Evolutionary conservation across 192 early-diverging fungal genomes (phyloP).

Genomic region (Backusella westeae): DNA sequence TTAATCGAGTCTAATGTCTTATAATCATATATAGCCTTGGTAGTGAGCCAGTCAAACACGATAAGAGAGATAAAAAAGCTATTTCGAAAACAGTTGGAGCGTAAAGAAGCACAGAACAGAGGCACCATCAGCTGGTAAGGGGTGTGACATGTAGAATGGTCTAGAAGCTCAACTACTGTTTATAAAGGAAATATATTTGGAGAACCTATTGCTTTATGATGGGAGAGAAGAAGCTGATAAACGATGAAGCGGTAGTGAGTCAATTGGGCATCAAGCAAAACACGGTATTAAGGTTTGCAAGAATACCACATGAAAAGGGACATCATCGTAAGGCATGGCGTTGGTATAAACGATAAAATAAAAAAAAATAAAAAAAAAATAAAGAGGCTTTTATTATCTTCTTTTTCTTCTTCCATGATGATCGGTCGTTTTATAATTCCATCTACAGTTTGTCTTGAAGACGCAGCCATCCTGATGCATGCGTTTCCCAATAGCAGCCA

Average conservation of each 20-base stretch:
- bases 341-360: conserved; percentile 5
- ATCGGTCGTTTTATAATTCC: background rate
- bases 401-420: background rate
- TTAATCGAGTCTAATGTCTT: background rate
- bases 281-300: conserved; percentile 16
- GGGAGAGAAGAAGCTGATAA: conserved; percentile 3
- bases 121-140: conserved; percentile 29
- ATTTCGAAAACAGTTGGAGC: background rate
- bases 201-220: conserved; percentile 26
- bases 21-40: background rate
- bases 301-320: conserved; percentile 13
- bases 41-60: conserved; percentile 22
- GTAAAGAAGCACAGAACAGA: background rate
- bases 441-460: conserved; percentile 23
- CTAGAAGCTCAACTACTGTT: background rate
- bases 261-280: conserved; percentile 26
- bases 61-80: conserved; percentile 25
- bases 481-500: conserved; percentile 62
- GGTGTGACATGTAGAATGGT: background rate
- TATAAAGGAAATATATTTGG: conserved; percentile 34
- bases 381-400: background rate
- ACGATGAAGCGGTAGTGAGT: conserved; percentile 23
- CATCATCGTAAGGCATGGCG: conserved; percentile 24
- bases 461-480: conserved; percentile 47
- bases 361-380: background rate